These are phyloP conservation scores for Rhodomyrtus psidioides DNA, from an alignment of 441 rosid genomes.

Conservation along the genomic window DNA sequence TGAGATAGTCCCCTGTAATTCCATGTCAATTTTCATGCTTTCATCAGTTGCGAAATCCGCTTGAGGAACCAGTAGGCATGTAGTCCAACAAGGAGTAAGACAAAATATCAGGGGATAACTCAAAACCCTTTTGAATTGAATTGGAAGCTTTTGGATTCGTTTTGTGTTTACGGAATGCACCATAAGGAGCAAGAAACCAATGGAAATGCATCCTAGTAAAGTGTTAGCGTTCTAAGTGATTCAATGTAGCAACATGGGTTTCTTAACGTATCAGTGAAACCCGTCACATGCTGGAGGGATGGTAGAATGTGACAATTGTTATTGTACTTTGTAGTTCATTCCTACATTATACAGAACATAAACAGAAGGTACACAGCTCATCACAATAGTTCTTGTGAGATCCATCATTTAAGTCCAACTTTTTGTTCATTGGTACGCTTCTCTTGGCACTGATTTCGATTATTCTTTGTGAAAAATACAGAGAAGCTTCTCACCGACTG, in stretches of 20 bases:
- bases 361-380: neutral
- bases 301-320: neutral
- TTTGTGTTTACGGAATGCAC: neutral
- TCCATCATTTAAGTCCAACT: neutral
- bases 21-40: neutral
- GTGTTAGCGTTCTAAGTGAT: neutral
- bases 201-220: neutral
- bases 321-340: neutral
- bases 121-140: neutral
- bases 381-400: neutral
- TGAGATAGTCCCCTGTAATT: neutral
- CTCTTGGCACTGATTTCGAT: neutral
- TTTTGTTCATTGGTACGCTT: neutral
- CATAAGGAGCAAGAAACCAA: neutral
- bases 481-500: neutral
- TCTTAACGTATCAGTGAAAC: neutral
- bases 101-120: neutral
- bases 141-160: neutral
- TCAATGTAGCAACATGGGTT: neutral
- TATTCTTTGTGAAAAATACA: neutral
- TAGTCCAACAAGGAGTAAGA: neutral
- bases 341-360: too few species aligned
- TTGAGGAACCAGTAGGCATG: neutral
- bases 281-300: neutral
- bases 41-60: neutral